Evolutionary conservation across 805 yeast genomes (phyloP), one percentile per base, ranked within the genome.

Genomic region (Candida palmyrensis): DNA sequence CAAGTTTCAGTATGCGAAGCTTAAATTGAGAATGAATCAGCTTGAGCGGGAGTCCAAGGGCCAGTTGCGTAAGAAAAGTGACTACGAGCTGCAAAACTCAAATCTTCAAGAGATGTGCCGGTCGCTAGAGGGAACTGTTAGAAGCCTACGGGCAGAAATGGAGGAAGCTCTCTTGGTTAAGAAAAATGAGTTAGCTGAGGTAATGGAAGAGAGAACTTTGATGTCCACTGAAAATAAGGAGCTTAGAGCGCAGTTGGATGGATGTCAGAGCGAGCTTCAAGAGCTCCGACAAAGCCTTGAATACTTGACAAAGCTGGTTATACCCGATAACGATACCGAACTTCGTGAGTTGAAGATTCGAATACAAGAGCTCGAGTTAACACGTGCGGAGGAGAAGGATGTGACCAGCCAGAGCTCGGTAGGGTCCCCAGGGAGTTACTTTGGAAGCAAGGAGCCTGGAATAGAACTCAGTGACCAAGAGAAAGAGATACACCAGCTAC

Each of bases 1-100:
- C 35, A 68, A 70, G 42, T 58, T 32, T 26, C 35, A 43, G 17
- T 51, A 50, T 31, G 35, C 51, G 6, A 37, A 41, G 22, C 29
- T 45, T 14, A 49, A 47, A 32, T 25, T 43, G 8, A 26, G 36
- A 14, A 26, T 38, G 29, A 35, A 30, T 24, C 28, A 30, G 15
- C 10, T 36, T 14, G 24, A 42, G 17, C 35, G 43, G n/a, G 49
- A 47, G 10, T 30, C 42, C 11, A 19, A 28, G 8, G n/a, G 30
- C 15, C 42, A 38, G 17, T 20, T 37, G 3, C 23, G 18, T 17
- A 41, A 33, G 20, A 26, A 33, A 15, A 34, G 32, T 28, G 38
- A 34, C 25, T 35, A 44, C 25, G 11, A 32, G 13, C 25, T 38
- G 12, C 26, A 26, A 28, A 31, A 40, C 8, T 16, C 34, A 11